phyloP scores from a whole-genome alignment of 495 filamentous ascomycete genomes.

The Endocarpon pusillum region DNA sequence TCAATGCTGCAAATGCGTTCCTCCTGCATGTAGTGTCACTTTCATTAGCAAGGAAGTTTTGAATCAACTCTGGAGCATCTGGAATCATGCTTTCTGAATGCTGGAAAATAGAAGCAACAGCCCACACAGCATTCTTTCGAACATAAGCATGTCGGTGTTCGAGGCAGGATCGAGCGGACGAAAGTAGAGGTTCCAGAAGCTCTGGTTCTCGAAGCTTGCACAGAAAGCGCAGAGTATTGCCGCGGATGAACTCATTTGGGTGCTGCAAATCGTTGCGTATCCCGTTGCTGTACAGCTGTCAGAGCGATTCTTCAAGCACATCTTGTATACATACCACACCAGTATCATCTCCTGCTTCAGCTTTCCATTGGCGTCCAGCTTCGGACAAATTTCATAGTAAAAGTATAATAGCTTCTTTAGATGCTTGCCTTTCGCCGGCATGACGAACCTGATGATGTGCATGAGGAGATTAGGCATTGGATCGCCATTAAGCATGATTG shows the following conservation, averaged over 20 bases:
- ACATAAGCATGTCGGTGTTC: constrained; percentile 96
- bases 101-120: constrained; percentile 79
- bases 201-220: constrained; percentile 93
- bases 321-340: constrained; percentile 57
- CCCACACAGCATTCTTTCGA: constrained; percentile 93
- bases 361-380: constrained; percentile 78
- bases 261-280: constrained; percentile 96
- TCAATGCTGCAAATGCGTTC: constrained; percentile 88
- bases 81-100: constrained; percentile 87
- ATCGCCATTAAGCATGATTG: constrained; percentile 95
- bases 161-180: constrained; percentile 77
- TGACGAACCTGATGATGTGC: constrained; percentile 99
- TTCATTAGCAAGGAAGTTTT: constrained; percentile 78
- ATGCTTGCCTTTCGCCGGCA: constrained; percentile 92
- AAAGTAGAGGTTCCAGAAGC: constrained; percentile 87
- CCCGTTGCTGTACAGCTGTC: constrained; percentile 50
- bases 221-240: constrained; percentile 90
- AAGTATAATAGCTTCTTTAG: constrained; percentile 98
- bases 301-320: neutral
- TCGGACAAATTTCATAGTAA: constrained; percentile 98
- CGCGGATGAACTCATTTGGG: constrained; percentile 94
- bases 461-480: constrained; percentile 89
- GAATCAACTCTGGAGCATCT: constrained; percentile 84
- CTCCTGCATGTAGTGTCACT: constrained; percentile 94
- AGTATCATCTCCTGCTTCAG: constrained; percentile 99